phyloP scores from a whole-genome alignment of 805 yeast species.

The Jamesozyma piceae region DNA sequence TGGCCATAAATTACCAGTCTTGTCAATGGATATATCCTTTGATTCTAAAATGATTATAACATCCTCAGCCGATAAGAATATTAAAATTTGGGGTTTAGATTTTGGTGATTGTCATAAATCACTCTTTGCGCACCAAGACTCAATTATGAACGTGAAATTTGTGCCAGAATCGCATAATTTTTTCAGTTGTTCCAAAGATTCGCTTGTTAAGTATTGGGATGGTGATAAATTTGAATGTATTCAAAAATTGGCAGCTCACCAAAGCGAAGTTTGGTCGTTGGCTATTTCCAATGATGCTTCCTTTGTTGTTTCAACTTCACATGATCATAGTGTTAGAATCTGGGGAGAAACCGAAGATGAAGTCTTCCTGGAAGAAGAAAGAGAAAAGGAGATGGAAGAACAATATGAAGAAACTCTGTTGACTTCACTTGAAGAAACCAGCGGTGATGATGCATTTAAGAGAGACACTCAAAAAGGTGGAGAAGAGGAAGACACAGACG shows the following conservation, averaged over 20 bases:
- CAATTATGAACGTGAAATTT: conserved; percentile 81
- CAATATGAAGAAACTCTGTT: conserved; percentile 74
- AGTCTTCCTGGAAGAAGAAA: conserved; percentile 93
- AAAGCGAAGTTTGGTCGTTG: conserved; percentile 87
- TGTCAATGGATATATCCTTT: conserved; percentile 80
- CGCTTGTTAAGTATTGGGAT: conserved; percentile 90
- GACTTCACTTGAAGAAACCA: conserved; percentile 55
- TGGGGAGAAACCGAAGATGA: conserved; percentile 93
- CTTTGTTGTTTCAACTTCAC: conserved; percentile 73
- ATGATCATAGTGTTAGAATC: conserved; percentile 86
- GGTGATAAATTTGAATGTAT: conserved; percentile 94
- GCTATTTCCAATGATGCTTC: conserved; percentile 67
- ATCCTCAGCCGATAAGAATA: conserved; percentile 94
- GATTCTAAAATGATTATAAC: conserved; percentile 86
- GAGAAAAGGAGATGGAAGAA: conserved; percentile 92
- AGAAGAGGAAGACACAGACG: conserved; percentile 38
- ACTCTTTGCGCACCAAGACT: conserved; percentile 92
- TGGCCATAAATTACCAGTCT: conserved; percentile 93
- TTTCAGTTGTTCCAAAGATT: conserved; percentile 85
- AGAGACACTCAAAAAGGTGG: conserved; percentile 33
- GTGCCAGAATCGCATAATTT: conserved; percentile 82
- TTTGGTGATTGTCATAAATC: conserved; percentile 98
- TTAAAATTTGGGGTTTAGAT: conserved; percentile 96
- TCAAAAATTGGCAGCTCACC: conserved; percentile 80
- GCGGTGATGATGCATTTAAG: conserved; percentile 34